Base-by-base conservation (phyloP, 129 eudicot species). In the Oenanthe sinensis region DNA sequence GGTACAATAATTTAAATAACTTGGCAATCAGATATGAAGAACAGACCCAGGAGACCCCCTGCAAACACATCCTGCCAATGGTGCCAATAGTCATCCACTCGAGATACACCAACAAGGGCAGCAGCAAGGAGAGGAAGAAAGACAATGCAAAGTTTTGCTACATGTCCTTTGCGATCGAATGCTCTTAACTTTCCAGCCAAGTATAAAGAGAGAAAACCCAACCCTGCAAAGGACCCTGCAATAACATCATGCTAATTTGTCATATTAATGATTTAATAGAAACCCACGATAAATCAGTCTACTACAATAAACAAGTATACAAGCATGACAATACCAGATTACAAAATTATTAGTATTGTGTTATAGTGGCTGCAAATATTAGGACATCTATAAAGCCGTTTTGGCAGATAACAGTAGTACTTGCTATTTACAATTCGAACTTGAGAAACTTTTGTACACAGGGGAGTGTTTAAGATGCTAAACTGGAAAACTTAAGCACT, bases 1-100 rank as follows among this genome's bases (percentile, higher is more conserved):
- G 2, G n/a, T 43, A 5, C 16, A 42, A 12, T 15, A 42, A 14
- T 65, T 65, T 36, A 44, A 14, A 33, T 63, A 77, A 44, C 8
- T 37, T 54, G 30, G 37, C 43, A 43, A 9, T 40, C 20, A 43
- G 16, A 4, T 28, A 70, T 28, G 33, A 26, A 78, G 73, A 79
- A 78, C 81, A n/a, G 39, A 92, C 97, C 97, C 83, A 92, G 49
- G 19, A 92, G 83, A 55, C 92, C 97, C 49, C 96, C 97, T 39
- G 92, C 89, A 82, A 92, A 92, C 42, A 92, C 97, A 46, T 92
- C 97, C 82, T 86, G 91, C 97, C 97, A 92, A 80, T 92, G 97
- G 77, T 92, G 97, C 97, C 97, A 92, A 73, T 92, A 92, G 77
- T 92, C 97, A 79, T 90, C 97, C 8, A 92, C 97, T 30, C 97